Evolutionary conservation across 2,329 filamentous ascomycete genomes (phyloP).

Genomic region (Paecilomyces dactylethromorphus): DNA sequence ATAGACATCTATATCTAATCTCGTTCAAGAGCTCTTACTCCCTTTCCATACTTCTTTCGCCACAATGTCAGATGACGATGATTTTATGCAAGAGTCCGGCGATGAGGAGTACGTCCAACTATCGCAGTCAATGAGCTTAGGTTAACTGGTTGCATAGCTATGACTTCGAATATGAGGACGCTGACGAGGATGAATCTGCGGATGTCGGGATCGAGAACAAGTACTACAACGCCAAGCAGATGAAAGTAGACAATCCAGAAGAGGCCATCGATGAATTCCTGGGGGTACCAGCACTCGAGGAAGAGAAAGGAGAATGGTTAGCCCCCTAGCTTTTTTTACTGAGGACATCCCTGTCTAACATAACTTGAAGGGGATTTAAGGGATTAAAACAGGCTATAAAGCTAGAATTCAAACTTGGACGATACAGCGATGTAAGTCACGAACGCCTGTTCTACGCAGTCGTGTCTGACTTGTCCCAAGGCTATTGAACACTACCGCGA

Average conservation of each 20-base stretch:
- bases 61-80: slow-evolving; percentile 73
- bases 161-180: slow-evolving; percentile 96
- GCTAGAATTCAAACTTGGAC: slow-evolving; percentile 85
- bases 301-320: slow-evolving; percentile 90
- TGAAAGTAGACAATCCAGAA: slow-evolving; percentile 79
- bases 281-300: slow-evolving; percentile 74
- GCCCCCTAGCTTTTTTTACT: slow-evolving; percentile 2
- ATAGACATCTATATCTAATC: background rate
- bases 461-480: slow-evolving; percentile 40
- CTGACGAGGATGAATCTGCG: slow-evolving; percentile 78
- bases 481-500: slow-evolving; percentile 89
- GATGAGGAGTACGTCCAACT: slow-evolving; percentile 63
- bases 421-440: slow-evolving; percentile 66
- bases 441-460: background rate
- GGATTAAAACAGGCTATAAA: slow-evolving; percentile 97
- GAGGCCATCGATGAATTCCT: slow-evolving; percentile 89
- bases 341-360: slow-evolving; percentile 6
- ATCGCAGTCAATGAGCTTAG: slow-evolving; percentile 1
- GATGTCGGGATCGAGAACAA: slow-evolving; percentile 98
- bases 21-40: background rate
- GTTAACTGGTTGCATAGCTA: slow-evolving; percentile 50
- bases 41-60: background rate
- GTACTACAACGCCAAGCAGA: slow-evolving; percentile 98
- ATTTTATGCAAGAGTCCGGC: slow-evolving; percentile 90
- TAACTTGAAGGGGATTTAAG: slow-evolving; percentile 68